A percentile compares a stretch with the other conserved stretches of the same genome.
phyloP scores from a whole-genome alignment of 2,329 filamentous ascomycete species.

The Macrophomina tecta region DNA sequence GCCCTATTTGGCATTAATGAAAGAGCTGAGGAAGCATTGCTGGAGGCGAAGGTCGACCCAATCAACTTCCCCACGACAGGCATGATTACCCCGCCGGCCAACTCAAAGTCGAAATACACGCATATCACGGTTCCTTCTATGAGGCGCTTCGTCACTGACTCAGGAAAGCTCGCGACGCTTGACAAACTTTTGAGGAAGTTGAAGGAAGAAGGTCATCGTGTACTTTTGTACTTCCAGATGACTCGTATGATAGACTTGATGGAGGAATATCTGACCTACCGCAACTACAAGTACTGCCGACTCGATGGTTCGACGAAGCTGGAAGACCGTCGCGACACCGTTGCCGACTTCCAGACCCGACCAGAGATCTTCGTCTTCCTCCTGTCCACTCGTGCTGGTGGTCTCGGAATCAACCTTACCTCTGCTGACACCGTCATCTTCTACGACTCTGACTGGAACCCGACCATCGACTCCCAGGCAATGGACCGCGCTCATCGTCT shows the following conservation, averaged over 20 bases:
- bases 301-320: slow-evolving; percentile 96
- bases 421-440: slow-evolving; percentile 98
- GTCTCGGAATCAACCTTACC: slow-evolving; percentile 96
- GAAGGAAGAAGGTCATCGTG: slow-evolving; percentile 90
- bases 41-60: slow-evolving; percentile 74
- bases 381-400: slow-evolving; percentile 92
- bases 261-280: slow-evolving; percentile 98
- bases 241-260: slow-evolving; percentile 99
- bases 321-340: slow-evolving; percentile 94
- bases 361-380: slow-evolving; percentile 98
- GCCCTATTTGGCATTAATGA: slow-evolving; percentile 71
- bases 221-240: slow-evolving; percentile 99
- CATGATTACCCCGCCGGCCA: slow-evolving; percentile 78
- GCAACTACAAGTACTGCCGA: slow-evolving; percentile 98
- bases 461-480: slow-evolving; percentile 96
- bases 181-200: slow-evolving; percentile 86
- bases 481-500: slow-evolving; percentile 99
- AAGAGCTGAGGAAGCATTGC: slow-evolving; percentile 72
- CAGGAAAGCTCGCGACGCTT: slow-evolving; percentile 90
- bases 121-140: slow-evolving; percentile 94
- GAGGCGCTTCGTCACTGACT: slow-evolving; percentile 96
- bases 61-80: slow-evolving; percentile 66
- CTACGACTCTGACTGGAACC: slow-evolving; percentile 99
- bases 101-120: slow-evolving; percentile 82
- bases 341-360: slow-evolving; percentile 92